Conservation (phyloP, 805 yeast genomes). For the Candida glaebosa region DNA sequence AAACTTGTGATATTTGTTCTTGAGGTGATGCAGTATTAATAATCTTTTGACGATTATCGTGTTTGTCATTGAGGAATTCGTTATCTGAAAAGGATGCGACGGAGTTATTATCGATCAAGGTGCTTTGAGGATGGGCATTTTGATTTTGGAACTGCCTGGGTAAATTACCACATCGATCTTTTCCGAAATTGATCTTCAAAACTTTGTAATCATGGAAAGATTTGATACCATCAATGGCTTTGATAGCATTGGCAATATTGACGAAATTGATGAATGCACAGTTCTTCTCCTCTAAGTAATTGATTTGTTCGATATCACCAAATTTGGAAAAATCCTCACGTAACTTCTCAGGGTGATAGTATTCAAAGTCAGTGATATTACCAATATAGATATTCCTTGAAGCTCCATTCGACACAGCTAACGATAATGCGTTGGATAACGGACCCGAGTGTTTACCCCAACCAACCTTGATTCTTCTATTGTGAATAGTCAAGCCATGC, state of each 20-base stretch:
- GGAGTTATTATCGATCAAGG: conserved; percentile 14
- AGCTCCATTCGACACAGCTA: conserved; percentile 93
- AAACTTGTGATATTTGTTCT: background rate
- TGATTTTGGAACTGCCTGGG: conserved; percentile 68
- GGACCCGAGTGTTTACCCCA: conserved; percentile 99
- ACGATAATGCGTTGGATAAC: conserved; percentile 75
- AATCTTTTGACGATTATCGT: conserved; percentile 5
- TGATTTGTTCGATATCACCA: conserved; percentile 95
- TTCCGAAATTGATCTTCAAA: conserved; percentile 86
- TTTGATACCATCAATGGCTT: conserved; percentile 88
- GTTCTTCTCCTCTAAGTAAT: conserved; percentile 74
- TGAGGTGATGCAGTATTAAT: conserved; percentile 4
- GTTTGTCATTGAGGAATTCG: conserved; percentile 20
- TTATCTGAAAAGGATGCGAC: conserved; percentile 20
- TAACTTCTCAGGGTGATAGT: conserved; percentile 56
- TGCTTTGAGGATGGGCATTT: conserved; percentile 7
- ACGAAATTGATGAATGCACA: conserved; percentile 93
- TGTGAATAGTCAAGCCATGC: conserved; percentile 84
- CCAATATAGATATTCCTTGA: conserved; percentile 92
- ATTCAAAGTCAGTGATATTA: conserved; percentile 47
- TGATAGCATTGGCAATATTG: conserved; percentile 84
- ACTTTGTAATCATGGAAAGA: conserved; percentile 59
- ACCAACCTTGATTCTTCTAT: conserved; percentile 84
- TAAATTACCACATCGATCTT: conserved; percentile 91
- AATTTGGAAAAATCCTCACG: conserved; percentile 71